Evolutionary conservation across 2,329 filamentous ascomycete species (phyloP).

Genomic region (Venturia nashicola): DNA sequence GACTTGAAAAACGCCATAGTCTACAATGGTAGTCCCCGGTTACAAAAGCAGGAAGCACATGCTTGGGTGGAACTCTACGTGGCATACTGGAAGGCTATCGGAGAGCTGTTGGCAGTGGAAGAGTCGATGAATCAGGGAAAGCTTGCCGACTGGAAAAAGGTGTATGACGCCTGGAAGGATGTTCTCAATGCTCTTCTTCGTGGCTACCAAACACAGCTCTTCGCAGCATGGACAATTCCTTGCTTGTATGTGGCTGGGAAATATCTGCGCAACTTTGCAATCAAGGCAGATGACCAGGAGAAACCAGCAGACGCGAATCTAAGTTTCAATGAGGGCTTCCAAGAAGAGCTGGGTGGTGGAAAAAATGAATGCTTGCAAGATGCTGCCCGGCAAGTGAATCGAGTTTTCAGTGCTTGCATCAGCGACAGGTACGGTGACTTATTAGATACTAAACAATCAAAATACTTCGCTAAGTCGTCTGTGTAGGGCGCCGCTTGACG

Average conservation of each 20-base stretch:
- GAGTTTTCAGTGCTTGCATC: conserved; percentile 81
- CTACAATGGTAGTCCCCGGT: conserved; percentile 42
- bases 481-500: conserved; percentile 61
- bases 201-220: conserved; percentile 63
- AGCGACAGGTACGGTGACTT: conserved; percentile 60
- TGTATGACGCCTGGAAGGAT: conserved; percentile 84
- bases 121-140: conserved; percentile 36
- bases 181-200: conserved; percentile 64
- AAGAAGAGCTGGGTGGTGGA: conserved; percentile 72
- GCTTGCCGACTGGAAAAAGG: conserved; percentile 59
- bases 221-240: conserved; percentile 86
- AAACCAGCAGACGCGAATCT: conserved; percentile 35
- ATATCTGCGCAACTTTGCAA: conserved; percentile 77
- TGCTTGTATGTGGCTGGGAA: conserved; percentile 80
- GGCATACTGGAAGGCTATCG: conserved; percentile 72
- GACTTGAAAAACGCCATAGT: conserved; percentile 63
- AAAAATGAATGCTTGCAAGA: conserved; percentile 83
- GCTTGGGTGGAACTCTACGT: conserved; percentile 83
- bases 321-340: conserved; percentile 41
- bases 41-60: conserved; percentile 55
- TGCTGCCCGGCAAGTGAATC: conserved; percentile 78
- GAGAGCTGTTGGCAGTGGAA: conserved; percentile 57
- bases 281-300: conserved; percentile 69
- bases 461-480: conserved; percentile 4
- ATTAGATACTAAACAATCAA: conserved; percentile 4